Evolutionary conservation across 2,329 filamentous ascomycete genomes (phyloP), one percentile per base, ranked within the genome.

Genomic region (Emydomyces testavorans): DNA sequence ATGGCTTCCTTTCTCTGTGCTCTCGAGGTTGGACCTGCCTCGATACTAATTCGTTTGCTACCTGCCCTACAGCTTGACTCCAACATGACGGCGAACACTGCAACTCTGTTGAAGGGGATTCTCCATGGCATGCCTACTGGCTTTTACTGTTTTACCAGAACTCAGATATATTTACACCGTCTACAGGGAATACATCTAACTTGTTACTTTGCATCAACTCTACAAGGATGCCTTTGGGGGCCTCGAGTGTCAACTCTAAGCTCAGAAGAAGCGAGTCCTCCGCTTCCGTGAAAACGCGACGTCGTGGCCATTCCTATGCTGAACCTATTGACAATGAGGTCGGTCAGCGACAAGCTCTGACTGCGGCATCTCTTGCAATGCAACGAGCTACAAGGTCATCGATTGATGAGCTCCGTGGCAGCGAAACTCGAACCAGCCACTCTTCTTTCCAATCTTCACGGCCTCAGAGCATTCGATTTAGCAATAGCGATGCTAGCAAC

Each of bases 281-380:
- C 37, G 62, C 62, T 41, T 68, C 65, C 6, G 61, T 68, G 38
- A 61, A 60, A 28, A 60, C 54, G 48, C 53, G 54, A 26, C 59
- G 58, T 6, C 56, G 53, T 42, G 48, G 49, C 13, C 52, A 56
- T 35, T 42, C 54, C 23, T 28, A 53, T 18, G 48, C 55, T 7
- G 61, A 64, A 16, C 49, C 56, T 2, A 53, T 65, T 16, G 58
- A 65, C 43, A 53, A 60, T 6, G 59, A 63, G 7, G 40, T 58
- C 4, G 58, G 59, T 39, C 61, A 57, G 37, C 48, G 55, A 13
- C 66, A 66, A 52, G 67, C 67, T 15, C 58, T 63, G 6, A 61
- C 64, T n/a, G 68, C 68, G 36, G 68, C 68, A 6, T 64, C 65
- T 11, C 56, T 59, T 13, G 68, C 68, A 29, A 70, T 71, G 67